A percentile compares a stretch with the other conserved stretches of the same genome.
Conservation (phyloP, 345 rosid genomes). For the Pseudoturritis turrita region DNA sequence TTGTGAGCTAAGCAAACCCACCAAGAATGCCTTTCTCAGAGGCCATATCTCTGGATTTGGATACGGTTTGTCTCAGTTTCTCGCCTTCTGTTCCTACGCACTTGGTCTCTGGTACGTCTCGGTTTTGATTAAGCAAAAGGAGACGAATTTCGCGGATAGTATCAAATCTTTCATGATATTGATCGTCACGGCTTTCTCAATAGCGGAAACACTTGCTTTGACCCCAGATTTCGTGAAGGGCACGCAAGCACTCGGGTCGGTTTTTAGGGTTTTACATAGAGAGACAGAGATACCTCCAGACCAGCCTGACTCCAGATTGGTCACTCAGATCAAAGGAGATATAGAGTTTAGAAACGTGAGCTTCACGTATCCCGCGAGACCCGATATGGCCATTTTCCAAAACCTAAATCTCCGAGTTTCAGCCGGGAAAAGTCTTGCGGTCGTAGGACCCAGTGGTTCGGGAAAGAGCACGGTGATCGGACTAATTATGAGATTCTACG, state of each 20-base stretch:
- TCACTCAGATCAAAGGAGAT: conserved; percentile 48
- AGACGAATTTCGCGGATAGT: conserved; percentile 47
- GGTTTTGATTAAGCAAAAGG: conserved; percentile 43
- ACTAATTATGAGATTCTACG: conserved; percentile 69
- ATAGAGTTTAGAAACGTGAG: conserved; percentile 52
- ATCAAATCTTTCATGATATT: conserved; percentile 72
- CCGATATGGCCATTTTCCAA: conserved; percentile 48
- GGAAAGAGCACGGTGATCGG: conserved; percentile 80
- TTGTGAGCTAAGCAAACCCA: conserved; percentile 51
- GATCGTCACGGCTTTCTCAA: conserved; percentile 53
- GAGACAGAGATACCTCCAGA: conserved; percentile 47
- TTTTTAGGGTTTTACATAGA: conserved; percentile 59
- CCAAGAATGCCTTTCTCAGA: conserved; percentile 47
- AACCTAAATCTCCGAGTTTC: conserved; percentile 43
- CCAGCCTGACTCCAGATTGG: conserved; percentile 35
- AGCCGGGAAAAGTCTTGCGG: conserved; percentile 64
- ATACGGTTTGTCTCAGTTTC: conserved; percentile 63
- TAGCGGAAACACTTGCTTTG: conserved; percentile 82
- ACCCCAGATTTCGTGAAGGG: conserved; percentile 89
- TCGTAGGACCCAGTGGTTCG: conserved; percentile 77
- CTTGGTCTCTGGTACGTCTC: conserved; percentile 93
- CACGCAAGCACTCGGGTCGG: conserved; percentile 68
- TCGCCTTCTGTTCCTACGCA: conserved; percentile 60
- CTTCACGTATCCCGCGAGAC: conserved; percentile 70
- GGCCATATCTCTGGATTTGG: conserved; percentile 85